Evolutionary conservation across 257 asterid genomes (phyloP).

Genomic region (Craterostigma plantagineum): DNA sequence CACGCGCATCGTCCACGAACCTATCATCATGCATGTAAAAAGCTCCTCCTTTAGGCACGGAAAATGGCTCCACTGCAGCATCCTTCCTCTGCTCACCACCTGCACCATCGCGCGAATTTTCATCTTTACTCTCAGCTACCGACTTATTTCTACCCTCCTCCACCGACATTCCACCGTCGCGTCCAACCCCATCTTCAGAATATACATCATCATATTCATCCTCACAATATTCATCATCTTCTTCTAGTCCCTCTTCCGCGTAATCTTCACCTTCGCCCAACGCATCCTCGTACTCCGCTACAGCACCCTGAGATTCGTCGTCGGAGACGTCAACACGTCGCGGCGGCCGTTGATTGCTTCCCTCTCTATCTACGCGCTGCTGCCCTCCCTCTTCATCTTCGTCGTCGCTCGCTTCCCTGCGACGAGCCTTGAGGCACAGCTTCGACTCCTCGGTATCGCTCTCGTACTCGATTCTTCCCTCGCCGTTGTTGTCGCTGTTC

Average conservation of each 20-base stretch:
- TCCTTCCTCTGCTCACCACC: slow-evolving; percentile 35
- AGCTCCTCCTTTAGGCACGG: slow-evolving; percentile 98
- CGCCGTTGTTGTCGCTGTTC: slow-evolving; percentile 5
- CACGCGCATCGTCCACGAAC: slow-evolving; percentile 63
- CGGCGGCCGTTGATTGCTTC: slow-evolving; percentile 4
- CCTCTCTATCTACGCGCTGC: slow-evolving; percentile 18
- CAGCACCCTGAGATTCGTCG: slow-evolving; percentile 75
- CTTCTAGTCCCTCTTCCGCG: too few species aligned
- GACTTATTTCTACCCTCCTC: slow-evolving; percentile 21
- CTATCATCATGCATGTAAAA: slow-evolving; percentile 99
- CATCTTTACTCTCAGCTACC: slow-evolving; percentile 14
- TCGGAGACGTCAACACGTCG: slow-evolving; percentile 45
- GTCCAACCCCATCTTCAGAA: slow-evolving; percentile 24
- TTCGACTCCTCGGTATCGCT: slow-evolving; percentile 96
- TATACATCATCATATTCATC: slow-evolving; percentile 37
- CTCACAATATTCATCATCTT: slow-evolving; percentile 17
- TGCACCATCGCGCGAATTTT: slow-evolving; percentile 6
- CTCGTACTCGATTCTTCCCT: slow-evolving; percentile 53
- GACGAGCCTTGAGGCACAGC: slow-evolving; percentile 66
- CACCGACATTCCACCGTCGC: slow-evolving; percentile 11
- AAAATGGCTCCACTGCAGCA: slow-evolving; percentile 67
- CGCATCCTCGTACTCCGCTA: slow-evolving; percentile 36
- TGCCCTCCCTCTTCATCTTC: slow-evolving; percentile 36
- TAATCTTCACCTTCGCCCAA: slow-evolving; percentile 5
- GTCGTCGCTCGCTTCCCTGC: slow-evolving; percentile 91